Conservation (phyloP, 176 grass and related monocot genomes). For the Cenchrus fungigraminus region DNA sequence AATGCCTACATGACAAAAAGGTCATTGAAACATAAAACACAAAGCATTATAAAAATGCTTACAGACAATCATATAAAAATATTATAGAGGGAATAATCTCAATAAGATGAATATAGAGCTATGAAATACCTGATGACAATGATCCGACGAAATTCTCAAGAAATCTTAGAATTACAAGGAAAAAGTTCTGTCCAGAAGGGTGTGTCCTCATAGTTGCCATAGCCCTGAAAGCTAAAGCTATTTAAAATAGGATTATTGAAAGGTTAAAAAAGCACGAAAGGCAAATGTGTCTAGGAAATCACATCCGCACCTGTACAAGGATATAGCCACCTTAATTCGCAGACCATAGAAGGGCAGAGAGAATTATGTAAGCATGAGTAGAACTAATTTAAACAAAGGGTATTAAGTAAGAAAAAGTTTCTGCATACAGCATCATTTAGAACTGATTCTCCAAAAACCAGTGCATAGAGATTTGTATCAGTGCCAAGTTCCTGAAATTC, state of each 20-base stretch:
- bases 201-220: conserved; percentile 66
- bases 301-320: conserved; percentile 80
- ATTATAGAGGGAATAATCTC: background rate
- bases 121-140: conserved; percentile 65
- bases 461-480: conserved; percentile 89
- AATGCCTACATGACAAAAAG: conserved; percentile 50
- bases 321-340: conserved; percentile 85
- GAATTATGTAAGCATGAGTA: conserved; percentile 41
- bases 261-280: background rate
- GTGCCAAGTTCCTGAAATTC: conserved; percentile 81
- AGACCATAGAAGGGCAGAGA: conserved; percentile 35
- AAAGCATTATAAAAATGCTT: background rate
- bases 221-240: conserved; percentile 47
- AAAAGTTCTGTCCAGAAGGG: conserved; percentile 56
- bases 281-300: background rate
- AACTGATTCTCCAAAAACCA: conserved; percentile 97
- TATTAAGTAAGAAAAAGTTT: conserved; percentile 12
- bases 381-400: conserved; percentile 23
- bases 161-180: conserved; percentile 63
- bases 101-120: conserved; percentile 5
- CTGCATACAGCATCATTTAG: conserved; percentile 87
- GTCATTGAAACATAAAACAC: conserved; percentile 28
- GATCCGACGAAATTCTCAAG: conserved; percentile 78
- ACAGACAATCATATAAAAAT: background rate
- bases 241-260: conserved; percentile 13